Base-by-base conservation (phyloP, 176 grass and related monocot species). In the Carex parvula region DNA sequence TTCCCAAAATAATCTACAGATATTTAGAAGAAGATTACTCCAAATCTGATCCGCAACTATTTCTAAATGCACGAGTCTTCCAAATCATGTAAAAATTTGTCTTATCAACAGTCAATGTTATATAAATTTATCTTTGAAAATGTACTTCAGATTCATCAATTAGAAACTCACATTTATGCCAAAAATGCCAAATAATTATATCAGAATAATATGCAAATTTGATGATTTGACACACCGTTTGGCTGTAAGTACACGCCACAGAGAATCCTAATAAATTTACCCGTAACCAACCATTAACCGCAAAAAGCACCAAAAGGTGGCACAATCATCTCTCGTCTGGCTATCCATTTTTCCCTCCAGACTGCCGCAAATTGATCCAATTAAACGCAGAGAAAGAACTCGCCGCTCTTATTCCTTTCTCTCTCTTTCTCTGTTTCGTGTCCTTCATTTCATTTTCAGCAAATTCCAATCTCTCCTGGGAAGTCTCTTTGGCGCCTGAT, bases 341-440 rank as follows among this genome's bases (percentile, higher is more conserved):
- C 72, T 29, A 29, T 54, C 72, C 72, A 76, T 46, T 76, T 76
- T 76, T 76, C 48, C 72, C 72, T 76, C 72, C 72, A 76, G 32
- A 76, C 72, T 76, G 72, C 5, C 72, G 32, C 72, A 76, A 54
- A 70, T 67, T 67, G 10, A 74, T 33, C 30, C 29, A 10, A 67
- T 67, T 35, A 7, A 70, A 70, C 14, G 4, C 13, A 75, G 10
- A 52, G 26, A n/a, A 55, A 50, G 3, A 10, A 55, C 5, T 21
- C 11, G 18, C 37, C 11, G 18, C 37, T 5, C 22, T 13, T 64
- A 64, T 64, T 64, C 61, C 61, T 64, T 64, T 56, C 76, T 64
- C 88, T 87, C 87, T 80, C 73, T 87, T 91, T 90, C 91, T 90
- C 87, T 48, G 15, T 22, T 67, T 64, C 29, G 68, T 75, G 88